Conservation (phyloP, 2,329 filamentous ascomycete species). For the Canariomyces notabilis region DNA sequence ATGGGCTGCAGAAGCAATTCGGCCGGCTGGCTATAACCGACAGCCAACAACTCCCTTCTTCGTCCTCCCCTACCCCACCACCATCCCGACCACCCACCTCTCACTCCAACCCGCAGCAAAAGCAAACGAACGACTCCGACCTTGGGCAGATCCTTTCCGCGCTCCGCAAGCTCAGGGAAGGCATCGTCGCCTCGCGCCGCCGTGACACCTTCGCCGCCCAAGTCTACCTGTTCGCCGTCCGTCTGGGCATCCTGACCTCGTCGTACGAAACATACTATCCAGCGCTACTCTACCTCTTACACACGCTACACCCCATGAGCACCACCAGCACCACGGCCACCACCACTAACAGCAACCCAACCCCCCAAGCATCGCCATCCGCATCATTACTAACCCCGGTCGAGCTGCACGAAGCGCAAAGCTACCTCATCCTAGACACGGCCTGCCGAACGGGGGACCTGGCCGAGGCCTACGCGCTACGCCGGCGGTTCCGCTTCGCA, state of each 20-base stretch:
- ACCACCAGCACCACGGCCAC: neutral
- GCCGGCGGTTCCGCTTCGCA: constrained; percentile 54
- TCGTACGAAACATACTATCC: constrained; percentile 88
- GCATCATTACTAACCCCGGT: too few species aligned
- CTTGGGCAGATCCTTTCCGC: constrained; percentile 73
- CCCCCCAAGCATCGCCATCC: too few species aligned
- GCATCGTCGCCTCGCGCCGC: constrained; percentile 72
- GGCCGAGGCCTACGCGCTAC: constrained; percentile 64
- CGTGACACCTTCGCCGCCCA: constrained; percentile 78
- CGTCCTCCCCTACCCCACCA: neutral
- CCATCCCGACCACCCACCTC: constrained; percentile 6
- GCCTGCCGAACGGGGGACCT: constrained; percentile 78
- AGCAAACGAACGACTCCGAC: constrained; percentile 45
- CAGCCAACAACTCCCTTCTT: neutral
- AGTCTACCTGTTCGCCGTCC: constrained; percentile 87
- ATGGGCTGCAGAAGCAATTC: constrained; percentile 71
- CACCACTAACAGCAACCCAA: constrained; percentile 53
- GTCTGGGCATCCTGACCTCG: constrained; percentile 72
- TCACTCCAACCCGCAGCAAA: constrained; percentile 33
- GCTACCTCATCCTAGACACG: constrained; percentile 80
- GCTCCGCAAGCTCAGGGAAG: constrained; percentile 88
- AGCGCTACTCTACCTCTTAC: constrained; percentile 73
- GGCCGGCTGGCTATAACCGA: constrained; percentile 49
- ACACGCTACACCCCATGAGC: constrained; percentile 55
- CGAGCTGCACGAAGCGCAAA: constrained; percentile 73